A percentile compares a stretch with the other conserved stretches of the same genome.
Conservation (phyloP, 148 eudicot genomes). For the Selenicereus undatus region DNA sequence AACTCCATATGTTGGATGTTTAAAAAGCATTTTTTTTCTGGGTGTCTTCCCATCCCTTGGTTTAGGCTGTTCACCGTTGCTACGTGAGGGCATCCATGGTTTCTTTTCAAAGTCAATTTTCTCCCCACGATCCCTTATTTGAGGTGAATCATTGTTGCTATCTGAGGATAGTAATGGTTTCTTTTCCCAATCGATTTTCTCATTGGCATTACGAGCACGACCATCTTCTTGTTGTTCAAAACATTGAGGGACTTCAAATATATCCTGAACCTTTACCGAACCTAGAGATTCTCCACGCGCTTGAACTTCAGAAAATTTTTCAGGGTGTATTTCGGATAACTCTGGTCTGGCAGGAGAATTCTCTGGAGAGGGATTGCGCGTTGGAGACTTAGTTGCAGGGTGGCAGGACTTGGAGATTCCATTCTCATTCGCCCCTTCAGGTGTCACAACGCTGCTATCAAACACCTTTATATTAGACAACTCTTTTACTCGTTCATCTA, state of each 20-base stretch:
- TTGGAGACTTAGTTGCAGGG: no score
- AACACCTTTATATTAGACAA: conserved; percentile 31
- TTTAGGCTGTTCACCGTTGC: conserved; percentile 10
- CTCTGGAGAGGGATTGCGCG: conserved; percentile 9
- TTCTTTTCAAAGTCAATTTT: conserved; percentile 36
- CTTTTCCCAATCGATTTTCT: conserved; percentile 39
- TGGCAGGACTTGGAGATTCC: conserved; percentile 22
- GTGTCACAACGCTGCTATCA: not conserved
- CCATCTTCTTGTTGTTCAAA: conserved; percentile 11
- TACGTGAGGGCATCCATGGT: not conserved
- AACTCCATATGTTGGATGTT: conserved; percentile 35
- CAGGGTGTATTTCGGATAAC: conserved; percentile 12
- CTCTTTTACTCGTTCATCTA: conserved; percentile 63
- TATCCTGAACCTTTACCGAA: conserved; percentile 49
- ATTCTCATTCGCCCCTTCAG: not conserved
- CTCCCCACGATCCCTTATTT: conserved; percentile 3
- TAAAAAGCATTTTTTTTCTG: conserved; percentile 29
- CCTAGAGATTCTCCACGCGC: conserved; percentile 22
- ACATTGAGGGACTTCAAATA: conserved; percentile 76
- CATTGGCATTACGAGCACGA: conserved; percentile 17
- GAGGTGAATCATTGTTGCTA: not conserved
- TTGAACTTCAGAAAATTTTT: conserved; percentile 18
- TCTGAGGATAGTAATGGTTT: conserved; percentile 27
- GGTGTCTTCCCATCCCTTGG: conserved; percentile 26
- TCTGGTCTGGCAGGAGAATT: conserved; percentile 20